A percentile compares a stretch with the other conserved stretches of the same genome.
Conservation (phyloP, 768 basidiomycete genomes). For the Sarcodon aspratus region DNA sequence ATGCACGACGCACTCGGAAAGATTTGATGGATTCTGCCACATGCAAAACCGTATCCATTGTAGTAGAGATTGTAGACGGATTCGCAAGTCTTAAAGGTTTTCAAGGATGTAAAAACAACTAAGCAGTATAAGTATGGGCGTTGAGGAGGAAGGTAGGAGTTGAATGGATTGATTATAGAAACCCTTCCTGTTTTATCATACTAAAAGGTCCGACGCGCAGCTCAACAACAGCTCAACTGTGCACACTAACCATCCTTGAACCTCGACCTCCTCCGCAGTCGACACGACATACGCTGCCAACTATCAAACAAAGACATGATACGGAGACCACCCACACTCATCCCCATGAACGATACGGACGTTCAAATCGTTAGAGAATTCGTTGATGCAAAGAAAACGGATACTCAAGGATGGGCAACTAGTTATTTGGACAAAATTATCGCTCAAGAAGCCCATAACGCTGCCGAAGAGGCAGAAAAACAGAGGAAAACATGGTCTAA, state of each 20-base stretch:
- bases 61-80: not conserved
- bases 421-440: not conserved
- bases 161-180: slow-evolving; percentile 2
- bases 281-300: slow-evolving; percentile 10
- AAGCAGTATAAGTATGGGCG: not conserved
- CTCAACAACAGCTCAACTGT: not conserved
- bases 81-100: slow-evolving; percentile 3
- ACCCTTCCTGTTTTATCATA: not conserved
- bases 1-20: slow-evolving; percentile 42
- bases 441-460: not conserved
- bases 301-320: slow-evolving; percentile 36
- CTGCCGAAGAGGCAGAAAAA: not conserved
- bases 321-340: slow-evolving; percentile 64
- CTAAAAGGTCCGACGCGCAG: not conserved
- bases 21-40: slow-evolving; percentile 59
- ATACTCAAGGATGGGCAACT: slow-evolving; percentile 4
- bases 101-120: not conserved
- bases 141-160: slow-evolving; percentile 1
- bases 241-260: slow-evolving; percentile 6
- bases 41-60: slow-evolving; percentile 59
- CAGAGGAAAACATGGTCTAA: slow-evolving; percentile 4
- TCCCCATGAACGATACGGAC: slow-evolving; percentile 66
- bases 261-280: slow-evolving; percentile 3
- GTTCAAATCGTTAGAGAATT: slow-evolving; percentile 69
- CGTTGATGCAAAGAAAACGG: slow-evolving; percentile 23